Evolutionary conservation across 2,329 filamentous ascomycete species (phyloP), one percentile per base, ranked within the genome.

Genomic region (Fusarium albidum): DNA sequence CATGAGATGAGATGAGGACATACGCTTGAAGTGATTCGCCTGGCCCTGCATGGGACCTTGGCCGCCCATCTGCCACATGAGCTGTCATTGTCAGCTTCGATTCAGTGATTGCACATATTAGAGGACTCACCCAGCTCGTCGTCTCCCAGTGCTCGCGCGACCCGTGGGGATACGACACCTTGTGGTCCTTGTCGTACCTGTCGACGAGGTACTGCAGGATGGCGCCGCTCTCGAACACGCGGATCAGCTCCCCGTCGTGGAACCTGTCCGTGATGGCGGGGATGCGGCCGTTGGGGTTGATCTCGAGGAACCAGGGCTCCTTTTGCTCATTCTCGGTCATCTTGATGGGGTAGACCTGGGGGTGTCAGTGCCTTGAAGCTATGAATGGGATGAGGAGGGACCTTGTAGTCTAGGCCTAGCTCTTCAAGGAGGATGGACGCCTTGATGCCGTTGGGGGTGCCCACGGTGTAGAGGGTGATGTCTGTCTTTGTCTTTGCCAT

Each of bases 261-360:
- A 90, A 88, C 7, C 81, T 90, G 74, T 96, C 92, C 8, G 90
- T 95, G 43, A 96, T 68, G 51, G 92, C 92, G 5, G 92, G 93
- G 66, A 96, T 96, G 63, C 92, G 89, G 60, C 92, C 92, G 72
- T 96, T 96, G 59, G 92, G 92, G 75, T 96, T 96, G 76, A 96
- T 96, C 45, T 87, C 86, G 25, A 96, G 82, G 75, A 94, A 97
- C 91, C 91, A 96, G 13, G 84, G 85, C 72, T 94, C 77, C 70
- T 95, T 96, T 67, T 96, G 91, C n/a, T 78, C 82, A 71, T 92
- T 90, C 59, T 90, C 89, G 58, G 72, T 77, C 53, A 96, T 82
- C n/a, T 89, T 82, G 66, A 96, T 86, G 35, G 82, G 79, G 45
- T 88, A 82, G 35, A 76, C 70, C 78, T 80, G 39, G 5, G 7